These are phyloP conservation scores for Cladosporium sp. DNA, from an alignment of 2,329 filamentous ascomycete genomes.

Conservation along the genomic window DNA sequence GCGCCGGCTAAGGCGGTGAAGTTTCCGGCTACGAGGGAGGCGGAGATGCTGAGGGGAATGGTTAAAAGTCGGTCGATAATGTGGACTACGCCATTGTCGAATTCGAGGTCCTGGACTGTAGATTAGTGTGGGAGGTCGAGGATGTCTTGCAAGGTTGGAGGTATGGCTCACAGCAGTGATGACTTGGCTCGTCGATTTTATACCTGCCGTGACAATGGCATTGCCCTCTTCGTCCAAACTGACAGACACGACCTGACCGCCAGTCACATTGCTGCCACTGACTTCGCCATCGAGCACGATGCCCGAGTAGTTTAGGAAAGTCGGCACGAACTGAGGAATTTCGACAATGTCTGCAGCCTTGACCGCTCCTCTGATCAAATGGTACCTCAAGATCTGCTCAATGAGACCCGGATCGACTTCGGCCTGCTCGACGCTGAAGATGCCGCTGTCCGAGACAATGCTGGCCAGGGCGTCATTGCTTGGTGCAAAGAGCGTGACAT, in stretches of 20 bases:
- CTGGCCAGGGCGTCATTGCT: constrained; percentile 40
- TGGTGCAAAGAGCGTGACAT: constrained; percentile 55
- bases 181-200: constrained; percentile 39
- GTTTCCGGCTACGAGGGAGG: constrained; percentile 20
- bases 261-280: constrained; percentile 48
- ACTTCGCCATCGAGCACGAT: constrained; percentile 5
- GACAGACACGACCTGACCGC: constrained; percentile 53
- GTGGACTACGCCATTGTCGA: constrained; percentile 40
- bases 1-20: constrained; percentile 28
- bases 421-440: constrained; percentile 10
- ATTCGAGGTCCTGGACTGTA: constrained; percentile 17
- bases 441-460: neutral
- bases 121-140: neutral
- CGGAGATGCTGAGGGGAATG: constrained; percentile 31
- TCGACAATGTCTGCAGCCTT: constrained; percentile 31
- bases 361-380: constrained; percentile 52
- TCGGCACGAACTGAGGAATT: constrained; percentile 14
- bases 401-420: constrained; percentile 7
- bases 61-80: constrained; percentile 43
- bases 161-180: constrained; percentile 44
- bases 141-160: neutral
- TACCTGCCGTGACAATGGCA: constrained; percentile 49
- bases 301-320: constrained; percentile 34
- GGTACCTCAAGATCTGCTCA: constrained; percentile 50
- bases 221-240: constrained; percentile 14